A percentile compares a stretch with the other conserved stretches of the same genome.
Conservation (phyloP, 306 rosid species). For the Vigna mungo region DNA sequence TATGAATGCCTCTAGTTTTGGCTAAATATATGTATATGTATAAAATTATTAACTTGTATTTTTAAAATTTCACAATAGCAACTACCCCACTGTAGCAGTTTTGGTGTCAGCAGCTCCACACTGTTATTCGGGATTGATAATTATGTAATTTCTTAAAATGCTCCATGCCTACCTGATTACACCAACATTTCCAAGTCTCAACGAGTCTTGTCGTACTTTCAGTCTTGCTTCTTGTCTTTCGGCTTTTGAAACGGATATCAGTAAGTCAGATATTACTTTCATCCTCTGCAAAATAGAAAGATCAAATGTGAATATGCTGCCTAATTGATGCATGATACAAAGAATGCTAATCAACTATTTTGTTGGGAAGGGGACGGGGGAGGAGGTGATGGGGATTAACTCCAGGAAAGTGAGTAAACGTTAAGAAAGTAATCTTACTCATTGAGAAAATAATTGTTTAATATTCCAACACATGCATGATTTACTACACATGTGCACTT, state of each 20-base stretch:
- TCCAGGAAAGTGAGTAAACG: neutral
- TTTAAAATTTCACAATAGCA: neutral
- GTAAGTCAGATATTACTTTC: slow-evolving; percentile 87
- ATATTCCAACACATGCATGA: neutral
- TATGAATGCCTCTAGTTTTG: neutral
- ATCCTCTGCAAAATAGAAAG: slow-evolving; percentile 75
- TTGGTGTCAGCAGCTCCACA: neutral
- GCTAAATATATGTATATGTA: neutral
- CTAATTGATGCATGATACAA: slow-evolving; percentile 25
- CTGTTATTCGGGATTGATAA: neutral
- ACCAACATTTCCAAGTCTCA: slow-evolving; percentile 99
- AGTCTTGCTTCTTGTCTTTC: slow-evolving; percentile 98
- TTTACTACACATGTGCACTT: neutral
- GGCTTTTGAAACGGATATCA: slow-evolving; percentile 95
- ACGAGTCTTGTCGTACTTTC: slow-evolving; percentile 95
- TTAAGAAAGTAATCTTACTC: neutral
- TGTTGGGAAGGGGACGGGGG: neutral
- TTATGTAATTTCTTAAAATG: slow-evolving; percentile 6
- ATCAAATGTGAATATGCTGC: slow-evolving; percentile 39
- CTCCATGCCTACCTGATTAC: slow-evolving; percentile 72
- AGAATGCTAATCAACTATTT: slow-evolving; percentile 2
- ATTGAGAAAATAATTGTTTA: neutral
- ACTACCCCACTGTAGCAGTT: neutral
- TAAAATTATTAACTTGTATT: neutral
- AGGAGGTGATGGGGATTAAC: neutral